Base-by-base conservation (phyloP, 1,139 yeast species). In the Debaryomyces robertsiae region DNA sequence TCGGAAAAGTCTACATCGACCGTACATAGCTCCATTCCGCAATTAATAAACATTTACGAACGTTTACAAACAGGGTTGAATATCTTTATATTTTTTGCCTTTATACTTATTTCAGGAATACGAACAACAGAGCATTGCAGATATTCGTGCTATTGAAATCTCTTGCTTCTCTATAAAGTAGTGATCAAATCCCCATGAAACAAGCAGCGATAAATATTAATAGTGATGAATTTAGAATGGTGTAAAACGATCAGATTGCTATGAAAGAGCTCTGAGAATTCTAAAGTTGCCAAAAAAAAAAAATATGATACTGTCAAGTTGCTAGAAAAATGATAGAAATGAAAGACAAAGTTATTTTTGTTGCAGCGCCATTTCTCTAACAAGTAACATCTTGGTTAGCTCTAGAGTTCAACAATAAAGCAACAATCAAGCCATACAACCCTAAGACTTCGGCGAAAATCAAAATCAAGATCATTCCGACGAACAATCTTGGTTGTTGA, bases 391-490 rank as follows among this genome's bases (percentile, higher is more conserved):
- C 95, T 74, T 87, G 95, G 51, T 87, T 84, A 55, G 98, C 97
- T 79, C 95, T 88, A 50, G 98, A 91, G 82, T 93, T 93, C 74
- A 93, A 82, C 66, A 93, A 81, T 63, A 93, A 81, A 49, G 98
- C 98, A 51, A 93, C 97, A 81, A 93, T 88, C 79, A 88, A 84
- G 52, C 98, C 98, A 66, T 93, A 93, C 54, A 93, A 79, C 47
- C 98, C 98, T 69, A 93, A 77, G 46, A 93, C 98, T 76, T 93
- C 98, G 37, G 98, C 96, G 67, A 93, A 93, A 84, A 93, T 93
- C 65, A 93, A 83, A 63, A 93, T 93, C 70, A 91, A 81, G 60
- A 91, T 93, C 67, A 82, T 82, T 45, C 96, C 96, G 47, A 93
- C 98, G 67, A 93, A 93, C 54, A 93, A 77, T 67, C 97, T 82